Base-by-base conservation (phyloP, 2,329 filamentous ascomycete genomes). In the Phaeoacremonium minimum region DNA sequence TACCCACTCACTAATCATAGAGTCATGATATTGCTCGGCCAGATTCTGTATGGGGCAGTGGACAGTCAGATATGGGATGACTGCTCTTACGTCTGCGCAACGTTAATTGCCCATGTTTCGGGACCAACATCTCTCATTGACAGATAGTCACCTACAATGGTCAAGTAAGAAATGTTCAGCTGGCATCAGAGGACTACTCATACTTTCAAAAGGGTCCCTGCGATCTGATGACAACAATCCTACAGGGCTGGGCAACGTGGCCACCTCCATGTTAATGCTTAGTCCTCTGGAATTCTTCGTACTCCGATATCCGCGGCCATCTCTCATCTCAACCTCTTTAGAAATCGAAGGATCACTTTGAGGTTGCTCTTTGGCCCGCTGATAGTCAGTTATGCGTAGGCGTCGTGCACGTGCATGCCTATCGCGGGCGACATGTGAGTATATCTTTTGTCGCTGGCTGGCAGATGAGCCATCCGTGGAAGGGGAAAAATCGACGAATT, bases 1-100 rank as follows among this genome's bases (percentile, higher is more conserved):
- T 9, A 42, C 40, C 42, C 42, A 44, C 15, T 40, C 32, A 15
- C n/a, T 42, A 4, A 22, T 30, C 42, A 44, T 42, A 19, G 22
- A 7, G 9, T 44, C 36, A 14, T 32, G 12, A 30, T 32, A 39
- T 14, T 28, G 19, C 7, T 15, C 6, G 8, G 15, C 17, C 17
- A 26, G 20, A 9, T n/a, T n/a, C 9, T 9, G 22, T n/a, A 26
- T n/a, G 22, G n/a, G 22, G n/a, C 15, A 34, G 15, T 22, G 32
- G 30, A 15, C 16, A 32, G 14, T 18, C 28, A 40, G 15, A 26
- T 37, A 13, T 15, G 39, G 39, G 13, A 41, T 35, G 14, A 43
- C 33, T 14, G 33, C 37, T 29, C 16, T 32, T 13, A 43, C 33
- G 28, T 43, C 40, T 43, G 19, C 14, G 30, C 14, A 15, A 11